Evolutionary conservation across 2,329 filamentous ascomycete genomes (phyloP), one percentile per base, ranked within the genome.

Genomic region (Epichloe hybrida): DNA sequence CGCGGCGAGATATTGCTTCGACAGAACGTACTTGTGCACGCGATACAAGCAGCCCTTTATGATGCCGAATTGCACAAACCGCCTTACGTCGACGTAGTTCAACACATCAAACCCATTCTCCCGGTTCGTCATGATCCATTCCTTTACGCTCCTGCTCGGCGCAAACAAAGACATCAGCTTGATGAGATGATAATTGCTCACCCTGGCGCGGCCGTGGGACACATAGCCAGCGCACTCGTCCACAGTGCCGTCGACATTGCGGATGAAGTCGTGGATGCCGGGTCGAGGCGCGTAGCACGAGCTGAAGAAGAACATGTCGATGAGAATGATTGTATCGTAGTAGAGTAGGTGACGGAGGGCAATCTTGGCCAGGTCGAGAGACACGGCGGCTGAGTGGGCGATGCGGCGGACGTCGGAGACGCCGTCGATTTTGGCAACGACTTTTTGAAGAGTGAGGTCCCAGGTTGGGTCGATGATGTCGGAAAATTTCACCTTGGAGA

Each of bases 1-100:
- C 2, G 70, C 69, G 7, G 75, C 71, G 21, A 84, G 66, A 58
- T 81, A 79, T 62, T 80, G 76, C 60, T 80, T 80, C 4, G 77
- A 81, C 1, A 94, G 79, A 31, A 88, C 86, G 63, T 94, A 94
- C 65, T 93, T 94, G 69, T 97, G 88, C 40, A 96, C 84, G 36
- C 93, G 81, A 66, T 96, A 96, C 23, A 98, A 70, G 58, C 94
- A 86, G 15, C 91, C 90, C 69, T 97, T 97, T 65, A 97, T 95
- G 53, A 96, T 79, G 52, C 91, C 93, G 61, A 97, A 98, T 53
- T 95, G 94, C 55, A 97, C 88, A 55, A 98, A 83, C 31, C 93
- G 83, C 12, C 93, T 81, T 50, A 96, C 81, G 64, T 98, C 93
- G 52, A 98, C 81, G 61, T 84, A 83, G 12, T 77, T 73, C 8